phyloP scores from a whole-genome alignment of 495 filamentous ascomycete species.

The Hypoxylon fuscum region DNA sequence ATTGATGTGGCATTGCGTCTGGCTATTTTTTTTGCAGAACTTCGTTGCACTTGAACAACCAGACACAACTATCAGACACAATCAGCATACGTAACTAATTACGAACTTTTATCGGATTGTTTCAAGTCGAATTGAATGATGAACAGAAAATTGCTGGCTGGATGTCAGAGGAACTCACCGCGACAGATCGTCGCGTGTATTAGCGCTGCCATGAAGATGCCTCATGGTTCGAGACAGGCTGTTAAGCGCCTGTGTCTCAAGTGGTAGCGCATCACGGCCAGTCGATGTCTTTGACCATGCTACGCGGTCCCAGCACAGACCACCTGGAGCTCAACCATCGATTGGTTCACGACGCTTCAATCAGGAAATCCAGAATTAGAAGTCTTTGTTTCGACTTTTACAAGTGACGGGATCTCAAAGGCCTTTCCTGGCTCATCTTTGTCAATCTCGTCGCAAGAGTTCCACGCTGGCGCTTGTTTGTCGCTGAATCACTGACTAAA shows the following conservation, averaged over 20 bases:
- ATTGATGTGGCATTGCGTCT: too few relatives aligned
- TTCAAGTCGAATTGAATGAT: constrained; percentile 7
- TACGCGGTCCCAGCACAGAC: constrained; percentile 10
- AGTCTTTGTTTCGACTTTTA: constrained; percentile 23
- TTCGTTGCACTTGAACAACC: too few relatives aligned
- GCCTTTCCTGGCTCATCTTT: constrained; percentile 20
- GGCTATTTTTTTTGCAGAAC: too few relatives aligned
- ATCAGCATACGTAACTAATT: too few relatives aligned
- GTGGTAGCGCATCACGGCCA: constrained; percentile 3
- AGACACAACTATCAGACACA: too few relatives aligned
- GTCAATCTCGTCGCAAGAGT: constrained; percentile 13
- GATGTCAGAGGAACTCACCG: constrained; percentile 2
- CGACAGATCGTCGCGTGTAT: constrained; percentile 24
- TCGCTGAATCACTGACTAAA: constrained; percentile 13
- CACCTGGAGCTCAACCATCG: constrained; percentile 5
- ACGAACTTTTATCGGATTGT: background rate
- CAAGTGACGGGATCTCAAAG: constrained; percentile 17
- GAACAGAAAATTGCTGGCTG: background rate
- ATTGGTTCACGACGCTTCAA: constrained; percentile 33
- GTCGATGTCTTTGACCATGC: constrained; percentile 19
- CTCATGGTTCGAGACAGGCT: constrained; percentile 9
- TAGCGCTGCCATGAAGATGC: constrained; percentile 20
- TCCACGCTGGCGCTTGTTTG: constrained; percentile 37
- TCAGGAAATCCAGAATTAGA: constrained; percentile 38
- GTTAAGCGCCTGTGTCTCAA: constrained; percentile 32